phyloP scores from a whole-genome alignment of 495 filamentous ascomycete species.

The Penicillium atrosanguineum region DNA sequence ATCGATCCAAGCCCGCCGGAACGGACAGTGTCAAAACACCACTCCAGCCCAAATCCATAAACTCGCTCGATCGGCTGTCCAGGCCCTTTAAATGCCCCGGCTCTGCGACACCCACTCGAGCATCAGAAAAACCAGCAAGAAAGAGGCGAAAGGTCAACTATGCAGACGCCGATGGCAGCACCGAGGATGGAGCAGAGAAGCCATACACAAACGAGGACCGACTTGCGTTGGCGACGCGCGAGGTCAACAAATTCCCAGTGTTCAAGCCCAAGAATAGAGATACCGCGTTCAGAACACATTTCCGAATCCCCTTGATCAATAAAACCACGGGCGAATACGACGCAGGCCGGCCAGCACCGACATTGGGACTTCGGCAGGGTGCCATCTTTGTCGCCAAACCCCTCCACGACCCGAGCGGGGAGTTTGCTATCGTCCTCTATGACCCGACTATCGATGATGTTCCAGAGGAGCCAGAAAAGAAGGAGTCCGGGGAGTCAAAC shows the following conservation, averaged over 20 bases:
- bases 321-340: slow-evolving; percentile 72
- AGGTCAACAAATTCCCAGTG: slow-evolving; percentile 85
- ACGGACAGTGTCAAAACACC: slow-evolving; percentile 37
- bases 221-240: slow-evolving; percentile 79
- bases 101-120: slow-evolving; percentile 64
- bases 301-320: slow-evolving; percentile 81
- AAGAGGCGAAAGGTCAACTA: slow-evolving; percentile 93
- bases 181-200: slow-evolving; percentile 68
- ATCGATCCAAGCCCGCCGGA: slow-evolving; percentile 37
- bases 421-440: slow-evolving; percentile 94
- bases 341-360: slow-evolving; percentile 74
- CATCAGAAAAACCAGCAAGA: slow-evolving; percentile 77
- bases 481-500: slow-evolving; percentile 49
- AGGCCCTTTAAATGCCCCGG: slow-evolving; percentile 95
- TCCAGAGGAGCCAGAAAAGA: slow-evolving; percentile 52
- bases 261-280: slow-evolving; percentile 90
- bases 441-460: slow-evolving; percentile 93
- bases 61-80: slow-evolving; percentile 66
- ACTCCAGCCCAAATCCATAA: slow-evolving; percentile 36
- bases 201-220: slow-evolving; percentile 87
- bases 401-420: slow-evolving; percentile 90
- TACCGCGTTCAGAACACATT: slow-evolving; percentile 73
- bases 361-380: slow-evolving; percentile 80
- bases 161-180: slow-evolving; percentile 68
- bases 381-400: slow-evolving; percentile 85